Percentiles rank a stretch among this genome's conserved stretches.
Evolutionary conservation across 306 rosid species (phyloP).

Genomic region (Lathyrus sativus): DNA sequence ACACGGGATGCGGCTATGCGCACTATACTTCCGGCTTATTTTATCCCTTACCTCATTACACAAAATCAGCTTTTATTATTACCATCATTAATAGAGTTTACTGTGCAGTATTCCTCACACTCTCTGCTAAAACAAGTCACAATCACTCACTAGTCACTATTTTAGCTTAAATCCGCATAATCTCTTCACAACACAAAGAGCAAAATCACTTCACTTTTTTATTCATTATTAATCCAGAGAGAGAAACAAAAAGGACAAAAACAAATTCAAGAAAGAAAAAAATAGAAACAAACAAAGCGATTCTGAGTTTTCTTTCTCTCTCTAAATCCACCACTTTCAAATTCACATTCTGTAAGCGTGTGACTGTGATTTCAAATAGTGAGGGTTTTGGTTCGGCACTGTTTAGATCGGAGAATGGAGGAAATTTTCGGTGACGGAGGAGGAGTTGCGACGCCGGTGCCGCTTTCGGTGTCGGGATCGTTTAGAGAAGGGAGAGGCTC

Average conservation of each 20-base stretch:
- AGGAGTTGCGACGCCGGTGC: conserved; percentile 45
- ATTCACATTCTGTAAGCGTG: conserved; percentile 1
- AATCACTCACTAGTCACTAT: not conserved
- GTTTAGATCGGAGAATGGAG: conserved; percentile 75
- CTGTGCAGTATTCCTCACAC: not conserved
- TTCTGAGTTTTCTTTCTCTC: conserved; percentile 30
- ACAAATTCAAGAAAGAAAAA: conserved; percentile 27
- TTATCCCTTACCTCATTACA: not conserved
- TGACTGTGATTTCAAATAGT: conserved; percentile 44
- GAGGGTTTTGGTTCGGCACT: conserved; percentile 14
- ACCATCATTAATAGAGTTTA: not conserved
- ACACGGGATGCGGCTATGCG: not conserved
- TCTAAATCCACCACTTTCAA: conserved; percentile 37
- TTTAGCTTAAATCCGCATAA: not conserved
- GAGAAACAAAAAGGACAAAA: conserved; percentile 7
- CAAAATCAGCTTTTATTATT: not conserved
- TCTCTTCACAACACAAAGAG: conserved; percentile 1
- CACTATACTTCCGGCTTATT: not conserved
- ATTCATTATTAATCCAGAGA: conserved; percentile 11
- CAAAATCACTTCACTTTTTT: not conserved
- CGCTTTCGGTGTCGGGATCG: conserved; percentile 76
- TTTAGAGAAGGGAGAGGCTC: conserved; percentile 79
- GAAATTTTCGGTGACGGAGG: conserved; percentile 57
- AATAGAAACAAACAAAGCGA: conserved; percentile 35
- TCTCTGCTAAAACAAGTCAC: not conserved